Percentiles rank a stretch among this genome's conserved stretches.
Conservation (phyloP, 805 yeast genomes). For the Candida coquimbonensis region DNA sequence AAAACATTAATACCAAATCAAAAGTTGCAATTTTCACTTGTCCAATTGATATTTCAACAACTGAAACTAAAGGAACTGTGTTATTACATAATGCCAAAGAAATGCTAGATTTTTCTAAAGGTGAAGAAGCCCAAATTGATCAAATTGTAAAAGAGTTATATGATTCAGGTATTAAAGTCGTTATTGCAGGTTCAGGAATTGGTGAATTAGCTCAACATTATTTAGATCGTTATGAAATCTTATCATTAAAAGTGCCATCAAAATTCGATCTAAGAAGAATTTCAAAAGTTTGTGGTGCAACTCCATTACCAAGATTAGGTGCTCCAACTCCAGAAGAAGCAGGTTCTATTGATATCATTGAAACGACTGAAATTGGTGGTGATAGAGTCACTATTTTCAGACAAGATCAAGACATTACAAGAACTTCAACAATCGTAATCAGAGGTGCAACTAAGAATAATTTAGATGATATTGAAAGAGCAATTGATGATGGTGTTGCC, state of each 20-base stretch:
- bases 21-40: conserved; percentile 91
- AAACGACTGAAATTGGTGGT: conserved; percentile 92
- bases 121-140: conserved; percentile 93
- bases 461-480: conserved; percentile 92
- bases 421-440: conserved; percentile 87
- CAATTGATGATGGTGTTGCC: conserved; percentile 94
- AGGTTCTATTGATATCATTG: conserved; percentile 82
- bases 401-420: conserved; percentile 57
- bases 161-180: conserved; percentile 80
- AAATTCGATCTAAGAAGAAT: conserved; percentile 92
- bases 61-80: conserved; percentile 99
- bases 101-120: conserved; percentile 92
- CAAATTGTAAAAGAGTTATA: conserved; percentile 73
- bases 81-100: conserved; percentile 92
- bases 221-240: conserved; percentile 75
- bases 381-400: conserved; percentile 93
- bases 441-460: conserved; percentile 95
- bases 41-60: conserved; percentile 89
- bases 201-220: conserved; percentile 94
- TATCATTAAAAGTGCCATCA: conserved; percentile 85
- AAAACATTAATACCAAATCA: conserved; percentile 51
- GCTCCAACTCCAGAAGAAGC: conserved; percentile 94
- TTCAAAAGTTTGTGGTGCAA: conserved; percentile 95
- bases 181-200: conserved; percentile 89
- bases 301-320: conserved; percentile 89